Percentiles rank a stretch among this genome's conserved stretches.
These are phyloP conservation scores for Mortierella sp. DNA, from an alignment of 371 early-diverging fungal species.

Conservation along the genomic window DNA sequence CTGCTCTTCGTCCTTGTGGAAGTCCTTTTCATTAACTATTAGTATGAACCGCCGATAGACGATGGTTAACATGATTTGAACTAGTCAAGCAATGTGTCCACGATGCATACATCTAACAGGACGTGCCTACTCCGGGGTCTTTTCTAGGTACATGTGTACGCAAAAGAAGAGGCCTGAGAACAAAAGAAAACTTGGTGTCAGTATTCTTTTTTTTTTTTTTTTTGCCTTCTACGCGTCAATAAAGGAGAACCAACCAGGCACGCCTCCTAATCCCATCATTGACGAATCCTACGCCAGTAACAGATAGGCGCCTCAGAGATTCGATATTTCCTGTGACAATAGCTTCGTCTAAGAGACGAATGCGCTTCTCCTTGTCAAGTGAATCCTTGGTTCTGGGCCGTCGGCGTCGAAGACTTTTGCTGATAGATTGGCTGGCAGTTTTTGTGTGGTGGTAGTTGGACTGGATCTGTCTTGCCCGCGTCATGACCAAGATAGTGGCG, in stretches of 20 bases:
- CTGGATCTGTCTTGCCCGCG: slow-evolving; percentile 42
- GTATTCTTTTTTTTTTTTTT: background rate
- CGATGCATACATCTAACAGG: background rate
- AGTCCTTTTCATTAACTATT: background rate
- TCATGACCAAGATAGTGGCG: slow-evolving; percentile 48
- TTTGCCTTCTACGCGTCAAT: background rate
- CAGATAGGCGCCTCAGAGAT: slow-evolving; percentile 62
- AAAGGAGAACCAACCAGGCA: slow-evolving; percentile 62
- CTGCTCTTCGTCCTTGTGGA: slow-evolving; percentile 66
- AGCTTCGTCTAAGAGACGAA: slow-evolving; percentile 63
- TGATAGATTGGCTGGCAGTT: slow-evolving; percentile 5
- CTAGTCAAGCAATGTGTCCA: background rate
- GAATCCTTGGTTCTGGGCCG: slow-evolving; percentile 50
- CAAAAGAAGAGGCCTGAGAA: slow-evolving; percentile 64
- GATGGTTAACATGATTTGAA: background rate
- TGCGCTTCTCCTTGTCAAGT: slow-evolving; percentile 60
- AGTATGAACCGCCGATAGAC: background rate
- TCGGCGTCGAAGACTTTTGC: slow-evolving; percentile 23
- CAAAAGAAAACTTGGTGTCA: background rate
- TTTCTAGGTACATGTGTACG: slow-evolving; percentile 48
- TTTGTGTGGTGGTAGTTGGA: slow-evolving; percentile 17
- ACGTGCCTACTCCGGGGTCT: slow-evolving; percentile 10
- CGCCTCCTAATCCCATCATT: slow-evolving; percentile 63
- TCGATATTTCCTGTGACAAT: slow-evolving; percentile 61
- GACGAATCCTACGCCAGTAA: slow-evolving; percentile 64